These are phyloP conservation scores for Suhomyces sp. DNA, from an alignment of 805 yeast genomes.

Conservation along the genomic window DNA sequence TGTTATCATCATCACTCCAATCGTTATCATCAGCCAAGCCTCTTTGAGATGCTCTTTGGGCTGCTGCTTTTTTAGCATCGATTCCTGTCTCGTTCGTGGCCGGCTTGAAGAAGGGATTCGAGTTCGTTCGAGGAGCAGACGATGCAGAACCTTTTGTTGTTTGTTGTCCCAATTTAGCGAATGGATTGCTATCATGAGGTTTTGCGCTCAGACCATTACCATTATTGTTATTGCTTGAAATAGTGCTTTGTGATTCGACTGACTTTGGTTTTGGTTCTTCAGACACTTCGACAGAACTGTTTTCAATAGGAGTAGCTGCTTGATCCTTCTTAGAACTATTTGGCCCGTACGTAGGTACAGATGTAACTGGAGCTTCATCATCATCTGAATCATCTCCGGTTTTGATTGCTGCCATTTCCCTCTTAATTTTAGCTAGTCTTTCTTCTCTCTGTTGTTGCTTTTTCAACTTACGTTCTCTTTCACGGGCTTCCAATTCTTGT, in stretches of 20 bases:
- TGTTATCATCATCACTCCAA: conserved; percentile 46
- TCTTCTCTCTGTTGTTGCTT: conserved; percentile 61
- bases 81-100: conserved; percentile 27
- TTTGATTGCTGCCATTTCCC: conserved; percentile 57
- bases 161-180: conserved; percentile 35
- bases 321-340: conserved; percentile 11
- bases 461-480: conserved; percentile 44
- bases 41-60: conserved; percentile 72
- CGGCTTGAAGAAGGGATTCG: conserved; percentile 64
- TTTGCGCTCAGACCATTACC: no score
- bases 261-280: conserved; percentile 8
- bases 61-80: conserved; percentile 61
- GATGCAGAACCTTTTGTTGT: conserved; percentile 9
- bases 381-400: conserved; percentile 37
- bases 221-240: no score
- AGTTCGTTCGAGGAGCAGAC: conserved; percentile 19
- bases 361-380: conserved; percentile 24
- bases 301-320: conserved; percentile 5
- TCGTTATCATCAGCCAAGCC: conserved; percentile 46
- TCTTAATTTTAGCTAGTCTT: conserved; percentile 54
- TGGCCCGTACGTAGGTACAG: conserved; percentile 23
- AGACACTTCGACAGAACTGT: conserved; percentile 7
- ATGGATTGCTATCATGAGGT: conserved; percentile 49
- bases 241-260: conserved; percentile 12
- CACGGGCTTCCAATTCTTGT: conserved; percentile 44